Evolutionary conservation across 345 rosid genomes (phyloP), one percentile per base, ranked within the genome.

Genomic region (Eucalyptus marginata): DNA sequence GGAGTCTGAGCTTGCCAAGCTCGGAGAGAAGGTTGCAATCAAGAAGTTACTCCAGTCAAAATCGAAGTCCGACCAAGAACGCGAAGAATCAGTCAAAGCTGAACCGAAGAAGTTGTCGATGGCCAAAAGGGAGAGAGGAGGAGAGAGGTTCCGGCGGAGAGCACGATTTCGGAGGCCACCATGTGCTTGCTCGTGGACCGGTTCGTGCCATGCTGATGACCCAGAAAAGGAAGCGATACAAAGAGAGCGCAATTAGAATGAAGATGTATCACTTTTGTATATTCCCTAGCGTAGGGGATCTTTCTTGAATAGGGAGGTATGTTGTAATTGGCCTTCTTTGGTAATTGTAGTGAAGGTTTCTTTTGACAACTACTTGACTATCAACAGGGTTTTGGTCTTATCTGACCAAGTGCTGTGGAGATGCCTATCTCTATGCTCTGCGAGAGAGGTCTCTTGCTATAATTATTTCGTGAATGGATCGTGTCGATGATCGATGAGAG

Each of bases 141-240:
- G 84, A 43, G 83, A 90, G 93, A 90, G 83, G 90, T 88, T n/a
- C 84, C 22, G 36, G 89, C 88, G 40, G 93, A 88, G 84, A 33
- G 89, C 88, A 83, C 93, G 13, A 94, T 96, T 93, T 95, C 96
- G 22, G 99, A 97, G 86, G 51, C 94, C 49, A 95, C 96, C 27
- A 93, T 97, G 40, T 94, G 93, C 91, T 87, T 96, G 93, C 93
- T 97, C 59, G 95, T 97, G 94, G 99, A 97, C 89, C 95, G 97
- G 24, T 97, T 97, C 92, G 99, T 93, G 36, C 96, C 96, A 86
- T 96, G 95, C 90, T 96, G 93, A 94, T 86, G 47, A 18, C 18
- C 44, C 14, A 2, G 46, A 20, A 36, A 76, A 36, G 8, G 27
- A 20, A 76, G 15, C 20, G 29, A 40, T 11, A 6, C 14, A 20